These are phyloP conservation scores for Schwanniomyces yamadae DNA, from an alignment of 805 yeast genomes.

Conservation along the genomic window DNA sequence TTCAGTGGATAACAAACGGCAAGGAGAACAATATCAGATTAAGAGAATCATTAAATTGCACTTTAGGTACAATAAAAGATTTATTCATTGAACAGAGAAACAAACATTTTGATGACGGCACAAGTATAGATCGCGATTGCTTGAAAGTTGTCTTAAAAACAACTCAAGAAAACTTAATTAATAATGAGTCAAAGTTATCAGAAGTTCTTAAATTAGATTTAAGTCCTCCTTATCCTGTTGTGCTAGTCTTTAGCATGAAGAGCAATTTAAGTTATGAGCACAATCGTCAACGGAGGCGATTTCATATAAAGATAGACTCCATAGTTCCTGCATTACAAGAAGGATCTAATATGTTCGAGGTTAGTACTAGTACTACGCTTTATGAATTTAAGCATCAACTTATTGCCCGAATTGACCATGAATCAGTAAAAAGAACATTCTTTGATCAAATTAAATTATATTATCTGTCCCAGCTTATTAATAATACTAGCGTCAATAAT, in stretches of 20 bases:
- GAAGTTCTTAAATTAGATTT: constrained; percentile 24
- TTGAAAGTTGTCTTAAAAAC: constrained; percentile 11
- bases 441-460: constrained; percentile 23
- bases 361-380: constrained; percentile 16
- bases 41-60: constrained; percentile 21
- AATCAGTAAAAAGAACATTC: constrained; percentile 24
- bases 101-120: constrained; percentile 7
- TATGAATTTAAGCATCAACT: constrained; percentile 19
- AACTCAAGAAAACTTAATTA: constrained; percentile 6
- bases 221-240: constrained; percentile 21
- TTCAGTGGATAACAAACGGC: not conserved
- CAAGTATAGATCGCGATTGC: constrained; percentile 10
- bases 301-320: constrained; percentile 17
- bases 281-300: constrained; percentile 7
- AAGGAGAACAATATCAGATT: constrained; percentile 8
- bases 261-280: not conserved
- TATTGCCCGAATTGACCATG: constrained; percentile 18
- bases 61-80: constrained; percentile 18
- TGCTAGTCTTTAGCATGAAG: constrained; percentile 1
- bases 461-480: constrained; percentile 7
- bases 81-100: constrained; percentile 15
- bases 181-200: constrained; percentile 11
- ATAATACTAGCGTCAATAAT: constrained; percentile 1
- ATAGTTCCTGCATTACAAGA: constrained; percentile 15
- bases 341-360: constrained; percentile 19